phyloP scores from a whole-genome alignment of 129 eudicot genomes.

The Artemisia argyi region DNA sequence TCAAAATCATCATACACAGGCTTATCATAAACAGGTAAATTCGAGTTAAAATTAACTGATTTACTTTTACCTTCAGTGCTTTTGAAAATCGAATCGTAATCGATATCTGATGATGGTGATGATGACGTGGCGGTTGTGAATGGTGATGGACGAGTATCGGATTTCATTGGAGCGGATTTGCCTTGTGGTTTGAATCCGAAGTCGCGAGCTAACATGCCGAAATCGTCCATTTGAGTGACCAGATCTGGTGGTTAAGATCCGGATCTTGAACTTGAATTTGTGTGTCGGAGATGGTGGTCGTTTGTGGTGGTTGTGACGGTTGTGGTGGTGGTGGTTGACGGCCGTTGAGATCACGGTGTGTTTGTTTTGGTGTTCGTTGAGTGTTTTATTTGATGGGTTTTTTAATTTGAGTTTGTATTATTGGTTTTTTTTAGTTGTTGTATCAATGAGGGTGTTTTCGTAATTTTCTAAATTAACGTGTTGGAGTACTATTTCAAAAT shows the following conservation, averaged over 20 bases:
- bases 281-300: background rate
- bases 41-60: constrained; percentile 35
- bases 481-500: no score
- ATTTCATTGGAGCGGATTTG: constrained; percentile 89
- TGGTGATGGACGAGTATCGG: constrained; percentile 28
- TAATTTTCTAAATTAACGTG: no score
- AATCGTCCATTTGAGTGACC: constrained; percentile 64
- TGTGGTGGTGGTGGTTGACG: background rate
- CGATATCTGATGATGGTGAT: constrained; percentile 37
- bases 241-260: constrained; percentile 43
- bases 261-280: constrained; percentile 21
- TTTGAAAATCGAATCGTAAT: constrained; percentile 69
- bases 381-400: background rate
- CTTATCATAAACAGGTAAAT: constrained; percentile 83
- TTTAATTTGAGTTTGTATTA: background rate
- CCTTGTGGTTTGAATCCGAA: constrained; percentile 76
- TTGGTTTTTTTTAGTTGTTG: no score
- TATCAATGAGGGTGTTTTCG: no score
- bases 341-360: background rate
- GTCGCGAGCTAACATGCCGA: constrained; percentile 71
- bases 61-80: constrained; percentile 32
- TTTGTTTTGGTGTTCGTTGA: background rate
- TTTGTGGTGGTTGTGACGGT: background rate
- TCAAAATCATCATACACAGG: constrained; percentile 79
- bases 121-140: constrained; percentile 2